phyloP scores from a whole-genome alignment of 345 rosid species.

The Pistacia vera region DNA sequence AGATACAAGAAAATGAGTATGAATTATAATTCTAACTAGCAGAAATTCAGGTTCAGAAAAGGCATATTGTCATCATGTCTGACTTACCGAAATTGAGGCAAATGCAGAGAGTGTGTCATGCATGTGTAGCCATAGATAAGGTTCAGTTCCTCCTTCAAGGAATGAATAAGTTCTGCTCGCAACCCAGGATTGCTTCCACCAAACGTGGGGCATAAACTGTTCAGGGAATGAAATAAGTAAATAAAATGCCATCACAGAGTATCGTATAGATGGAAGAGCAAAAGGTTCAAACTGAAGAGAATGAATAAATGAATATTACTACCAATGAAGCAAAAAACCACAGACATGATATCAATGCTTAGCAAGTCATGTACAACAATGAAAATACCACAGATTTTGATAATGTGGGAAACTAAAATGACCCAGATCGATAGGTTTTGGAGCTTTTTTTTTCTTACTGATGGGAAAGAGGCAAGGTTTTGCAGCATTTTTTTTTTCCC shows the following conservation, averaged over 20 bases:
- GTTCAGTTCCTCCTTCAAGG: constrained; percentile 74
- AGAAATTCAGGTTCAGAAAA: background rate
- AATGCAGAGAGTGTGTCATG: constrained; percentile 66
- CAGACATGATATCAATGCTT: background rate
- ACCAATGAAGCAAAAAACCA: background rate
- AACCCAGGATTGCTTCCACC: constrained; percentile 95
- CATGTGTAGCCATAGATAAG: constrained; percentile 74
- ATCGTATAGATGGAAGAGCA: background rate
- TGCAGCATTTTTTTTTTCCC: no score
- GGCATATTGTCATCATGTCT: background rate
- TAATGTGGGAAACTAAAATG: no score
- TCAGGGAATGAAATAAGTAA: constrained; percentile 8
- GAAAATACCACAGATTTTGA: no score
- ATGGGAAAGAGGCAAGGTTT: no score
- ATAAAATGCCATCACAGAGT: background rate
- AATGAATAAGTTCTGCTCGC: constrained; percentile 75
- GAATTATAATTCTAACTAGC: background rate
- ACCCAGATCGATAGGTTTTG: no score
- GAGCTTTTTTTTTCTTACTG: no score
- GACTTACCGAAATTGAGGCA: constrained; percentile 81
- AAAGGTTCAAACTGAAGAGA: background rate
- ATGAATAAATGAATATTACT: background rate
- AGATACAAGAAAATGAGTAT: background rate
- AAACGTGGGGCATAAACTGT: constrained; percentile 75
- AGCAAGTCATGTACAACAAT: no score